Evolutionary conservation across 1,284 basidiomycete species (phyloP).

Genomic region (Cronartium quercuum): DNA sequence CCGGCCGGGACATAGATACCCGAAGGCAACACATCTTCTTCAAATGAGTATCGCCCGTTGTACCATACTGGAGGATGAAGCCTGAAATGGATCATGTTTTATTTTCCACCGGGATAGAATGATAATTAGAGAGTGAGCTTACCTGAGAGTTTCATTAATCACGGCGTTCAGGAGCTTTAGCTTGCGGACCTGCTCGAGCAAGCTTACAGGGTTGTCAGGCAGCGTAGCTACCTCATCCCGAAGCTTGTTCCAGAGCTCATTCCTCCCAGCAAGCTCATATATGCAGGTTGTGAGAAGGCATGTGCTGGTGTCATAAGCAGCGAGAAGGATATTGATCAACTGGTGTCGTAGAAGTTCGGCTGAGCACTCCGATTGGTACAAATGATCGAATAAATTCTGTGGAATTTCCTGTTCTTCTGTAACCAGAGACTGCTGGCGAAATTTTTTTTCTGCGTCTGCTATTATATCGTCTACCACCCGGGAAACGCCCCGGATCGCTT

Average conservation of each 20-base stretch:
- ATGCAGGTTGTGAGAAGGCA: constrained; percentile 60
- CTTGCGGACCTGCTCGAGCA: constrained; percentile 16
- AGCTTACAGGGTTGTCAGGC: constrained; percentile 45
- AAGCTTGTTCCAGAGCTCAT: constrained; percentile 59
- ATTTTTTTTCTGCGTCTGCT: too few species aligned
- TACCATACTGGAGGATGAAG: constrained; percentile 66
- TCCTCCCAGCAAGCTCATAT: constrained; percentile 57
- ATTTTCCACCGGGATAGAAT: neutral
- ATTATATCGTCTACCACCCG: constrained; percentile 14
- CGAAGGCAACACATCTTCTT: constrained; percentile 45
- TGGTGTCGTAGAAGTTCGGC: constrained; percentile 59
- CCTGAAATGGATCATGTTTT: constrained; percentile 45
- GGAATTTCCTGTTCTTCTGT: constrained; percentile 1
- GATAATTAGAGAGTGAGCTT: neutral
- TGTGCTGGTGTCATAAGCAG: constrained; percentile 64
- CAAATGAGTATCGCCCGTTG: constrained; percentile 57
- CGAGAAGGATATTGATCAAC: constrained; percentile 63
- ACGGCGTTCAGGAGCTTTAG: constrained; percentile 59
- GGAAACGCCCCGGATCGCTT: constrained; percentile 5
- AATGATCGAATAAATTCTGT: constrained; percentile 23
- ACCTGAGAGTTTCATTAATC: constrained; percentile 61
- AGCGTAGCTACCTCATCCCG: constrained; percentile 49
- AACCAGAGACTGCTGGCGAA: too few species aligned
- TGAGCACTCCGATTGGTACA: constrained; percentile 23
- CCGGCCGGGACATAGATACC: constrained; percentile 42